Evolutionary conservation across 2,329 filamentous ascomycete genomes (phyloP), one percentile per base, ranked within the genome.

Genomic region (Colletotrichum plurivorum): DNA sequence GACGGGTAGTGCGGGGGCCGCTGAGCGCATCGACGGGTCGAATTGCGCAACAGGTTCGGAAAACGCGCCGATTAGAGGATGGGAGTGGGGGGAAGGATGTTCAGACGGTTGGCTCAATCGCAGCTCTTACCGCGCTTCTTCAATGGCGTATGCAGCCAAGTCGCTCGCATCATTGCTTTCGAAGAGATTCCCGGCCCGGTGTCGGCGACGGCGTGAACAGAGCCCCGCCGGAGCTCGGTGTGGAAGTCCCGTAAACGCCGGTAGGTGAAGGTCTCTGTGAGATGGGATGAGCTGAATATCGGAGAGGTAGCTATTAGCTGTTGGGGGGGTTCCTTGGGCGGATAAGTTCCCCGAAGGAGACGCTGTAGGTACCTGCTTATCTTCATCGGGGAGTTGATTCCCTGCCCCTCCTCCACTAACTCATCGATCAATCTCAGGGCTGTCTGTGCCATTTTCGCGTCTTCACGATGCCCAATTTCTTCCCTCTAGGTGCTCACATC

Each of bases 41-140:
- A 20, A 69, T 66, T 43, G 67, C 67, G 67, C 67, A 69, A 69
- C 31, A 67, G 67, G 62, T 61, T 67, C 67, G 56, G 56, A 61
- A 56, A 51, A 36, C 43, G 48, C 54, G 61, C 66, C 61, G 65
- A 58, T 58, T 60, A 60, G 64, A 56, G 18, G 9, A 7, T 20
- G 61, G 61, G 27, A 3, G 48, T 46, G 36, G 60, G 7, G 43
- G 31, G 9, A 3, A 36, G 8, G 31, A 9, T 15, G 49, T 63
- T 39, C 31, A 54, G 60, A 65, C 20, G 64, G 59, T 41, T 46
- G 36, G 16, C 22, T 67, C 58, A 63, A 46, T 57, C 39, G 46
- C 31, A 2, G 8, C 46, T 22, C 39, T 15, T 25, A 16, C 41
- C 41, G 20, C 15, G 8, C 25, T 55, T 54, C 43, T 39, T 66